Evolutionary conservation across 2,329 filamentous ascomycete species (phyloP).

Genomic region (Colletotrichum sp.): DNA sequence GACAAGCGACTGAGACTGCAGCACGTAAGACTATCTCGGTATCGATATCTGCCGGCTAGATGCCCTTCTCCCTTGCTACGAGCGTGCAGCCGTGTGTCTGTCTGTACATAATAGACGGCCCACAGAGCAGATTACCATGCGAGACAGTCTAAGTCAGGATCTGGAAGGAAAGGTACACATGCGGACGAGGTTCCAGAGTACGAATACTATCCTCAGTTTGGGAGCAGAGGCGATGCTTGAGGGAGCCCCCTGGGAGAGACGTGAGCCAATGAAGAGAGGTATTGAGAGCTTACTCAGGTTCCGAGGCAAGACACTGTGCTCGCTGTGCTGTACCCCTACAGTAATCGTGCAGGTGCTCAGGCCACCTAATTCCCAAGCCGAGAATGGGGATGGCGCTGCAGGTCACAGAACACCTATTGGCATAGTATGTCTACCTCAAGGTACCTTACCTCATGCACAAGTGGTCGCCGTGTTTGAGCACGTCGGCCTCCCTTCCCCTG

Average conservation of each 20-base stretch:
- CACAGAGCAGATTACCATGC: not conserved
- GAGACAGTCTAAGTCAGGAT: not conserved
- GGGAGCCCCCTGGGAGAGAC: not conserved
- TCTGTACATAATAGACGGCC: not conserved
- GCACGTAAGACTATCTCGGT: not conserved
- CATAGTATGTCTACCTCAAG: not conserved
- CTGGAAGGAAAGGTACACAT: not conserved
- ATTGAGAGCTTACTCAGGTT: not conserved
- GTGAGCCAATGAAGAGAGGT: not conserved
- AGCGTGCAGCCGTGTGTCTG: not conserved
- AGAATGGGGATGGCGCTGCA: not conserved
- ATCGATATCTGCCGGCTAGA: not conserved
- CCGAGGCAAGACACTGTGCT: not conserved
- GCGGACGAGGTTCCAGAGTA: not conserved
- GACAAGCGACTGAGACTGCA: not conserved
- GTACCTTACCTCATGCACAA: not conserved
- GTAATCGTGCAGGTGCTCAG: not conserved
- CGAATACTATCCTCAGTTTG: not conserved
- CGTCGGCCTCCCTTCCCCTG: not conserved
- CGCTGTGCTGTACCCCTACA: not conserved
- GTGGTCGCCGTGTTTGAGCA: not conserved
- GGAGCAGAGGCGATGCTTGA: not conserved
- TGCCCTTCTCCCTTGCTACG: not conserved
- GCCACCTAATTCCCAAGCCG: not conserved
- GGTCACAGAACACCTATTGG: not conserved